Percentiles rank a stretch among this genome's conserved stretches.
These are phyloP conservation scores for Dryas drummondii DNA, from an alignment of 306 rosid species.

Conservation along the genomic window DNA sequence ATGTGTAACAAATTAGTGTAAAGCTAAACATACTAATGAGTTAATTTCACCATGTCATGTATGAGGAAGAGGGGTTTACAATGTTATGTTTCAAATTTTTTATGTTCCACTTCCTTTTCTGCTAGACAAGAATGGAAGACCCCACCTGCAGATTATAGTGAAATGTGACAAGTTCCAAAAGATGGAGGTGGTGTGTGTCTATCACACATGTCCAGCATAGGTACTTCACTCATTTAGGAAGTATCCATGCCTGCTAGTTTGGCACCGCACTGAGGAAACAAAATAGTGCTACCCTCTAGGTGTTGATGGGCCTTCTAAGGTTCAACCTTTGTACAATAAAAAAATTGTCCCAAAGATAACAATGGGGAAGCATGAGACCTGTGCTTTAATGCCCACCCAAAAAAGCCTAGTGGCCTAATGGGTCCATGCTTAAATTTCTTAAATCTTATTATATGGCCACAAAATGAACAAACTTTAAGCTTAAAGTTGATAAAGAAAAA, in stretches of 20 bases:
- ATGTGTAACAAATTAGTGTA: background rate
- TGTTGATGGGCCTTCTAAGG: conserved; percentile 33
- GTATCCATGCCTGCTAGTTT: conserved; percentile 26
- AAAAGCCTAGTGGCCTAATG: conserved; percentile 53
- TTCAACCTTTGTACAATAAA: conserved; percentile 28
- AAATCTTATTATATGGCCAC: conserved; percentile 38
- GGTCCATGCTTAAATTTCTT: conserved; percentile 40
- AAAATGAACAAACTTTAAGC: conserved; percentile 43
- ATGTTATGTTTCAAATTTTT: background rate
- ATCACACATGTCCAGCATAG: background rate
- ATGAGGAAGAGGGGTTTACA: background rate
- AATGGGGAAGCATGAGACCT: conserved; percentile 42
- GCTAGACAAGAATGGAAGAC: background rate
- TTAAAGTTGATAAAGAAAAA: conserved; percentile 28
- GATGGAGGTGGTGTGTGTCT: background rate
- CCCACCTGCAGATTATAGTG: background rate
- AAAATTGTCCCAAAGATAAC: conserved; percentile 31
- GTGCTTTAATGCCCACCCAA: conserved; percentile 44
- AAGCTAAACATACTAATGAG: background rate
- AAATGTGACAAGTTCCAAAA: too few species aligned
- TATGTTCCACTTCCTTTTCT: background rate
- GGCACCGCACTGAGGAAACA: conserved; percentile 35
- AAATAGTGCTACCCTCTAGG: conserved; percentile 20
- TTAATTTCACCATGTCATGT: background rate
- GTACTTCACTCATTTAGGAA: conserved; percentile 2